phyloP scores from a whole-genome alignment of 2,329 filamentous ascomycete species.

The Neonectria faginata region DNA sequence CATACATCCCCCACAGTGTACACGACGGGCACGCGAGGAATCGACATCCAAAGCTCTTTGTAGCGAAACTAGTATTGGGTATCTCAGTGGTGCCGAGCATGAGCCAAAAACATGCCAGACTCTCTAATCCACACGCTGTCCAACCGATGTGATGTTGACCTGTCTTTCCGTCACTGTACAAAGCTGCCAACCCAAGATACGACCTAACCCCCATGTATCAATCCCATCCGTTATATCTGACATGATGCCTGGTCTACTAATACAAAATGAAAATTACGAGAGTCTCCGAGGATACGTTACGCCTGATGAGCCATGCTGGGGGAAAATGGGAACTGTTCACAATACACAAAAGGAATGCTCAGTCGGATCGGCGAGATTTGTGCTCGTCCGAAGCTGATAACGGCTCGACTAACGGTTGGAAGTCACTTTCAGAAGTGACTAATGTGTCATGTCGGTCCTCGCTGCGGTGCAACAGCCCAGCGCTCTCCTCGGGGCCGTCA shows the following conservation, averaged over 20 bases:
- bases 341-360: constrained; percentile 31
- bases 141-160: constrained; percentile 6
- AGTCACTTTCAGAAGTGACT: constrained; percentile 56
- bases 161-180: neutral
- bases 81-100: constrained; percentile 34
- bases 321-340: constrained; percentile 29
- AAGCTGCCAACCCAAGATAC: constrained; percentile 11
- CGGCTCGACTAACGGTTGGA: constrained; percentile 51
- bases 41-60: constrained; percentile 17
- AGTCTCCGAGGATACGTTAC: constrained; percentile 8
- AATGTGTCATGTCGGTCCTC: constrained; percentile 52
- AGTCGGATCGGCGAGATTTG: constrained; percentile 30
- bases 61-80: constrained; percentile 39
- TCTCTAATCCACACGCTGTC: constrained; percentile 24
- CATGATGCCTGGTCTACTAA: constrained; percentile 28
- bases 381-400: constrained; percentile 31
- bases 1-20: neutral
- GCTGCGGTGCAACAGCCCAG: constrained; percentile 58
- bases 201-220: constrained; percentile 21
- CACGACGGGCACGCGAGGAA: neutral
- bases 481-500: constrained; percentile 58
- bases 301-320: constrained; percentile 29
- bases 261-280: constrained; percentile 31
- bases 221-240: constrained; percentile 17
- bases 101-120: constrained; percentile 19